Evolutionary conservation across 148 eudicot genomes (phyloP).

Genomic region (Rhododendron kiyosumense): DNA sequence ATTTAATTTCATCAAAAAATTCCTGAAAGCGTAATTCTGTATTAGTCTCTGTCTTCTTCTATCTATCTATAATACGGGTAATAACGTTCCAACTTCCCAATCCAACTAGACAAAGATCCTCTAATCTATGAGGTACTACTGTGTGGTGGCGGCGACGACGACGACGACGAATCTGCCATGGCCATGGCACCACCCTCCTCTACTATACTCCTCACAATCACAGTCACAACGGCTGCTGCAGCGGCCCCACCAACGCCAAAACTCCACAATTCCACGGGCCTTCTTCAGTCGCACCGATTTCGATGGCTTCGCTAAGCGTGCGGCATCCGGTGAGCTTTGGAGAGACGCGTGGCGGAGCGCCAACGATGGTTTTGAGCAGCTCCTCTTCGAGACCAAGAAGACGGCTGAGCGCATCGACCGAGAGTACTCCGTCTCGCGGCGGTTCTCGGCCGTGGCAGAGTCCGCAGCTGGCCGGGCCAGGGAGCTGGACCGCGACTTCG

Average conservation of each 20-base stretch:
- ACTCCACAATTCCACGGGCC: conserved; percentile 20
- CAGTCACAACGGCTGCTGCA: background rate
- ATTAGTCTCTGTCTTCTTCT: too few relatives aligned
- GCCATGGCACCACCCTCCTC: conserved; percentile 31
- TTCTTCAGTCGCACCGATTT: conserved; percentile 69
- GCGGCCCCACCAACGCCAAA: conserved; percentile 11
- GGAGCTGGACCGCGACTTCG: conserved; percentile 72
- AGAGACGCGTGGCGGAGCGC: conserved; percentile 71
- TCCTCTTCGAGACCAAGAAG: conserved; percentile 67
- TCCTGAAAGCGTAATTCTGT: too few relatives aligned
- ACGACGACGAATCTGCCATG: conserved; percentile 43
- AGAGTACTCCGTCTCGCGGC: conserved; percentile 48
- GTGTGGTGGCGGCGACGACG: conserved; percentile 31
- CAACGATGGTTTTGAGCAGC: conserved; percentile 73
- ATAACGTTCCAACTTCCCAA: background rate
- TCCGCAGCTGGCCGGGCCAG: conserved; percentile 60
- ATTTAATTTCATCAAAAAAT: background rate
- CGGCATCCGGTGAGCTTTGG: conserved; percentile 70
- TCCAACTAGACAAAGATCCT: background rate
- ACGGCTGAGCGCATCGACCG: conserved; percentile 84
- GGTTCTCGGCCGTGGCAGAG: conserved; percentile 39
- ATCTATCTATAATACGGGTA: too few relatives aligned
- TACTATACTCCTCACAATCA: conserved; percentile 22
- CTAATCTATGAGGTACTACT: background rate
- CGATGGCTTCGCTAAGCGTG: conserved; percentile 62